These are phyloP conservation scores for Ascoidea rubescens DNA, from an alignment of 805 yeast species.

Conservation along the genomic window DNA sequence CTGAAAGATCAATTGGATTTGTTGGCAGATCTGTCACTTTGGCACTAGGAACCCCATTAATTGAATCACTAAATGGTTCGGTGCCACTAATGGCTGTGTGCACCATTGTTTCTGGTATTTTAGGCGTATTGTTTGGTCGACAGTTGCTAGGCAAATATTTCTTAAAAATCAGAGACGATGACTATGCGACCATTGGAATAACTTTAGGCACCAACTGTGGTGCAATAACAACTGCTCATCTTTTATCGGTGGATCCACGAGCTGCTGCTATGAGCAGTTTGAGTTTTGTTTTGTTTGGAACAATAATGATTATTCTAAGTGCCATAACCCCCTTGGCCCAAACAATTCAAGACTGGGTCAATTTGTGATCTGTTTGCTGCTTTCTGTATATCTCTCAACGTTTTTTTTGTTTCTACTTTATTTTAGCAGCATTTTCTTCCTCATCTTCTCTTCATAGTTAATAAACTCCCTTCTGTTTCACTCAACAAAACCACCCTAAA, in stretches of 20 bases:
- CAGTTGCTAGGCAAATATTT: constrained; percentile 25
- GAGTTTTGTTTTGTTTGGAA: constrained; percentile 60
- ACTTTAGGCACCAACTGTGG: constrained; percentile 70
- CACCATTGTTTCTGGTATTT: constrained; percentile 62
- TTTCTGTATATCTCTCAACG: no score
- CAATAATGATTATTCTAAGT: constrained; percentile 55
- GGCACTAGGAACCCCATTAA: constrained; percentile 68
- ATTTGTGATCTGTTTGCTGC: no score
- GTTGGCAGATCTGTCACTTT: constrained; percentile 70
- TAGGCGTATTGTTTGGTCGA: constrained; percentile 56
- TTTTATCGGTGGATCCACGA: constrained; percentile 55
- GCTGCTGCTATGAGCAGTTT: constrained; percentile 71
- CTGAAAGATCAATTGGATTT: constrained; percentile 53
- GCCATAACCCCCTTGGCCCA: constrained; percentile 42
- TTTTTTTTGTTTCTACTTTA: no score
- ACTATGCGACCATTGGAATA: constrained; percentile 64
- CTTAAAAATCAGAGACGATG: constrained; percentile 41
- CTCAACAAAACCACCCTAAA: no score
- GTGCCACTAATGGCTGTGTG: constrained; percentile 64
- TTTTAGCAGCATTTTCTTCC: no score
- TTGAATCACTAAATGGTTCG: constrained; percentile 53
- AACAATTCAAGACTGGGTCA: constrained; percentile 30
- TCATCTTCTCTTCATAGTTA: no score
- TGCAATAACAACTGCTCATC: constrained; percentile 71
- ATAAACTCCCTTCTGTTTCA: no score